phyloP scores from a whole-genome alignment of 192 early-diverging fungal species.

The Spinellus fusiger region DNA sequence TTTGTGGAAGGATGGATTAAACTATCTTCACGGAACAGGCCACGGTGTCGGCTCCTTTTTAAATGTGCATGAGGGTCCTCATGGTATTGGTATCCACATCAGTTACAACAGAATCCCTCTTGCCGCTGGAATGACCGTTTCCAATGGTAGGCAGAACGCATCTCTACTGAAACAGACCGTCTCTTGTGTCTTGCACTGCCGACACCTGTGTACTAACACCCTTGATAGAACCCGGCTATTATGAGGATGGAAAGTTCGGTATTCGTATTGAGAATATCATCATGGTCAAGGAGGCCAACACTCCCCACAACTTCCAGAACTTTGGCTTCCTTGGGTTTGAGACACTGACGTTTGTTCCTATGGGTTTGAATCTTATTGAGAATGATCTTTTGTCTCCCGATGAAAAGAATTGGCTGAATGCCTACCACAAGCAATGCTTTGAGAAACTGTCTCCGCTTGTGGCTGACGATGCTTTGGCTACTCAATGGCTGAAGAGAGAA shows the following conservation, averaged over 20 bases:
- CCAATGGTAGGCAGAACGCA: constrained; percentile 79
- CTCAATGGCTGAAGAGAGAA: constrained; percentile 82
- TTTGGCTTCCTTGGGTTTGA: constrained; percentile 85
- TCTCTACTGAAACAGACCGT: background rate
- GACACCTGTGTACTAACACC: background rate
- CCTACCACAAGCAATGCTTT: constrained; percentile 71
- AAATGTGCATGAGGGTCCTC: constrained; percentile 94
- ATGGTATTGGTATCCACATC: constrained; percentile 81
- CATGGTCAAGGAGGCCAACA: constrained; percentile 66
- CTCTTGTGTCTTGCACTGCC: background rate
- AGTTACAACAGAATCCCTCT: constrained; percentile 71
- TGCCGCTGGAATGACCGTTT: constrained; percentile 89
- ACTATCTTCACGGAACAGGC: constrained; percentile 96
- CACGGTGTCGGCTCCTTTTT: constrained; percentile 96
- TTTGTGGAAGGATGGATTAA: constrained; percentile 89
- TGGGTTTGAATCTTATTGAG: constrained; percentile 82
- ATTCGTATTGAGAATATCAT: constrained; percentile 96
- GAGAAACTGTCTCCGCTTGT: constrained; percentile 79
- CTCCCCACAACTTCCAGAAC: constrained; percentile 80
- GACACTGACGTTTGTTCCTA: constrained; percentile 83
- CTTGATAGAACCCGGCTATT: constrained; percentile 84
- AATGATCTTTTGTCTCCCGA: constrained; percentile 56
- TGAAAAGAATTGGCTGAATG: constrained; percentile 86
- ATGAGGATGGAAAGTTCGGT: constrained; percentile 93
- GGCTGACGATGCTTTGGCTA: constrained; percentile 54